phyloP scores from a whole-genome alignment of 306 rosid species.

The Rosa lucieae region DNA sequence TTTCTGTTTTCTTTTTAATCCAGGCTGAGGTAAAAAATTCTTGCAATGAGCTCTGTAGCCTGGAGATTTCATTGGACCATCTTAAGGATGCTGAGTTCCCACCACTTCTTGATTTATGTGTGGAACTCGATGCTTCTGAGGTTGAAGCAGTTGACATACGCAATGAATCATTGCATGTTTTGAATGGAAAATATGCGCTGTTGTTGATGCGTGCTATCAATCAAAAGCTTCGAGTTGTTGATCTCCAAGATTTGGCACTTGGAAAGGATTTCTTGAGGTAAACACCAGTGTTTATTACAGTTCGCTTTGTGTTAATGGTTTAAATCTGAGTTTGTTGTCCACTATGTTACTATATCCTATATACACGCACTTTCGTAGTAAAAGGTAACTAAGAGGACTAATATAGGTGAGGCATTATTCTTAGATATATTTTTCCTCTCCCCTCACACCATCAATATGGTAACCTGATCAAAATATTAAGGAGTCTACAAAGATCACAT shows the following conservation, averaged over 20 bases:
- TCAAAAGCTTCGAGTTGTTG: slow-evolving; percentile 76
- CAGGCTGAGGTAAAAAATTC: slow-evolving; percentile 65
- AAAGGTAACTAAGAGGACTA: not conserved
- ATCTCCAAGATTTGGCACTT: slow-evolving; percentile 59
- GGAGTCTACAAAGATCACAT: not conserved
- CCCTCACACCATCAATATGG: not conserved
- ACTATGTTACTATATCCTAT: not conserved
- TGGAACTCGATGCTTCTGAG: slow-evolving; percentile 53
- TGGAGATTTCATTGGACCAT: slow-evolving; percentile 60
- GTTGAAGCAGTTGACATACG: slow-evolving; percentile 69
- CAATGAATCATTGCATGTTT: slow-evolving; percentile 50
- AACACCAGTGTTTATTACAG: slow-evolving; percentile 28
- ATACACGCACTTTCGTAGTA: not conserved
- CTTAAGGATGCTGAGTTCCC: slow-evolving; percentile 64
- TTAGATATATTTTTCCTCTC: not conserved
- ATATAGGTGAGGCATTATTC: not conserved
- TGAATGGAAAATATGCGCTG: slow-evolving; percentile 61
- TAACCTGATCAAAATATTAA: not conserved
- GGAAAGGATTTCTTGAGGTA: slow-evolving; percentile 77
- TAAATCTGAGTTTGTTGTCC: not conserved
- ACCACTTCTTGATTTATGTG: slow-evolving; percentile 64
- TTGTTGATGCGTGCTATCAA: slow-evolving; percentile 64
- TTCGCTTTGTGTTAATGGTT: slow-evolving; percentile 22
- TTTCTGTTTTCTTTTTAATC: slow-evolving; percentile 7
- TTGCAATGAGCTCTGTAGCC: slow-evolving; percentile 45